Percentiles rank a stretch among this genome's conserved stretches.
Conservation (phyloP, 1,284 basidiomycete species). For the Austroboletus novae-zelandiae region DNA sequence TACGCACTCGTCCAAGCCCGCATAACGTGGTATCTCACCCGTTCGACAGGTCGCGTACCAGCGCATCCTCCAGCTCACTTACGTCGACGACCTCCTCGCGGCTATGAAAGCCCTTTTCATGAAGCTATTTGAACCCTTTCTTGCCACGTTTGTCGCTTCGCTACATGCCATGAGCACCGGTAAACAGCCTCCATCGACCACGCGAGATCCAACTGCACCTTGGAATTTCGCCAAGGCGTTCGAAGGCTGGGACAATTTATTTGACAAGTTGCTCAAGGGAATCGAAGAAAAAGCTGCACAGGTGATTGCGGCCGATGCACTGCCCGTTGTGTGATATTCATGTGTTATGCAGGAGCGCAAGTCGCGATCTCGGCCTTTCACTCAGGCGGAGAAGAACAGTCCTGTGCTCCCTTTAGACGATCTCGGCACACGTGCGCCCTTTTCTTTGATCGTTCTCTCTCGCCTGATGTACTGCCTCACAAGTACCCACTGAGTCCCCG, state of each 20-base stretch:
- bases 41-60: slow-evolving; percentile 87
- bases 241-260: slow-evolving; percentile 80
- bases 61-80: slow-evolving; percentile 92
- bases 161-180: slow-evolving; percentile 58
- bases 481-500: slow-evolving; percentile 60
- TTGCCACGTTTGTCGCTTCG: slow-evolving; percentile 79
- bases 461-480: not conserved
- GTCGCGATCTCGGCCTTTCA: slow-evolving; percentile 50
- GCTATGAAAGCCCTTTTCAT: slow-evolving; percentile 84
- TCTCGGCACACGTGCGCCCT: slow-evolving; percentile 45
- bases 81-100: slow-evolving; percentile 85
- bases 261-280: slow-evolving; percentile 73
- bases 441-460: not conserved
- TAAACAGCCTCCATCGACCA: slow-evolving; percentile 36
- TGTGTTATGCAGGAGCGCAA: slow-evolving; percentile 57
- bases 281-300: slow-evolving; percentile 75
- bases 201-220: slow-evolving; percentile 37
- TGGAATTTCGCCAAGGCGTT: slow-evolving; percentile 76
- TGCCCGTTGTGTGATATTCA: slow-evolving; percentile 1
- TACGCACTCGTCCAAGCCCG: slow-evolving; percentile 39
- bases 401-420: slow-evolving; percentile 62
- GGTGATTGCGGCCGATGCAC: slow-evolving; percentile 35
- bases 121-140: slow-evolving; percentile 80
- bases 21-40: slow-evolving; percentile 2
- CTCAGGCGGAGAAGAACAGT: slow-evolving; percentile 38